Base-by-base conservation (phyloP, 179 eudicot species). In the Beta corolliflora region DNA sequence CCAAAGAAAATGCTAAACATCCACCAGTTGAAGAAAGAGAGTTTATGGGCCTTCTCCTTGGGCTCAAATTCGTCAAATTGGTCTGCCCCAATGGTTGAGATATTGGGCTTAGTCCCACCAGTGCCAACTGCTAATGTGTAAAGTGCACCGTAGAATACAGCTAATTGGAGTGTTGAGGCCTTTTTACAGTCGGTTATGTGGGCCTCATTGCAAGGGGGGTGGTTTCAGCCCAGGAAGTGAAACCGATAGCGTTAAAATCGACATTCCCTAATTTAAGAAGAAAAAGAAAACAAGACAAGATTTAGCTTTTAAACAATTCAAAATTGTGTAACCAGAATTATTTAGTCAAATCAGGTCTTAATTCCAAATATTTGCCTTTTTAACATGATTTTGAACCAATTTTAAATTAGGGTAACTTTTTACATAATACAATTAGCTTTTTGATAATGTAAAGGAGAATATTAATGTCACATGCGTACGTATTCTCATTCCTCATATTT, bases 21-120 rank as follows among this genome's bases (percentile, higher is more conserved):
- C 97, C 97, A 93, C 97, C 94, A 93, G 75, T 93, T 93, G 85
- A 93, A 93, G 88, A 93, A 93, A 19, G 94, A 91, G 19, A 91
- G 89, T 76, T 93, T 93, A 9, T 90, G 97, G 81, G 84, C 81
- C 79, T 90, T 93, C 71, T 93, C 97, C 55, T 89, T 93, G 41
- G 93, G 93, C 75, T 93, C 94, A 84, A 89, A 93, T 4, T 87
- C 94, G 11, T 93, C 97, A 63, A 93, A 93, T 69, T 93, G 97
- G 86, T 93, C 97, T 0, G 93, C 97, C 1, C 94, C 97, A 10
- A 93, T 93, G 3, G 97, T 93, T 1, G 97, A 93, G 50, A 93
- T 91, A 59, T 93, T 93, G 76, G 97, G 97, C 87, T 93, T 93
- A 3, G 97, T 93, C 2, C 97, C 97, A 73, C 97, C 97, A 0